Percentiles rank a stretch among this genome's conserved stretches.
Evolutionary conservation across 2,329 filamentous ascomycete species (phyloP).

Genomic region (Verruconis gallopava): DNA sequence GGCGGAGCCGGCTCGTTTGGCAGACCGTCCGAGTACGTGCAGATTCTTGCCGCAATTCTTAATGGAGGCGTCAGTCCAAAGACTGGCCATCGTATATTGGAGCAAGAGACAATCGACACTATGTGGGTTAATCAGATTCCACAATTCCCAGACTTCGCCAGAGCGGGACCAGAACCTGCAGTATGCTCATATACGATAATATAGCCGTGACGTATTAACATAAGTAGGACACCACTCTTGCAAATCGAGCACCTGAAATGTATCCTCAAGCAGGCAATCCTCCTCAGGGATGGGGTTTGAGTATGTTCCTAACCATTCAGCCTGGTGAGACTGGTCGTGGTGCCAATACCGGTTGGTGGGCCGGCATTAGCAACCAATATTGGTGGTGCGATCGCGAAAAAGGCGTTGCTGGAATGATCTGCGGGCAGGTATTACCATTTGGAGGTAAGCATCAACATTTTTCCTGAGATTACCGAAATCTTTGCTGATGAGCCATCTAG

Average conservation of each 20-base stretch:
- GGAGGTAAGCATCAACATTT: conserved; percentile 7
- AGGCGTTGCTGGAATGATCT: conserved; percentile 35
- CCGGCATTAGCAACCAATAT: conserved; percentile 45
- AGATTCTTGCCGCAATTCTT: conserved; percentile 47
- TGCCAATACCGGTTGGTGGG: conserved; percentile 41
- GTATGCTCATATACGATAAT: conserved; percentile 38
- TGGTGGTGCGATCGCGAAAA: conserved; percentile 52
- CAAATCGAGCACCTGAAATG: conserved; percentile 35
- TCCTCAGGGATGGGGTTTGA: conserved; percentile 53
- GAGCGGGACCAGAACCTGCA: conserved; percentile 25
- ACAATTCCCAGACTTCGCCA: conserved; percentile 39
- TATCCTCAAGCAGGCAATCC: conserved; percentile 34
- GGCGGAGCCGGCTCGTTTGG: conserved; percentile 51
- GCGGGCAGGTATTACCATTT: conserved; percentile 23
- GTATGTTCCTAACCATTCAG: conserved; percentile 38
- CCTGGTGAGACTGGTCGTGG: conserved; percentile 41
- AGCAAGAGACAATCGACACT: conserved; percentile 43
- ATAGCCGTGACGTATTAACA: too few species aligned
- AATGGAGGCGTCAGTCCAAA: conserved; percentile 50
- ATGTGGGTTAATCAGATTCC: conserved; percentile 55
- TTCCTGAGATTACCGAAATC: not conserved
- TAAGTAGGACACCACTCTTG: conserved; percentile 20
- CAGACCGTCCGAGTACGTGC: conserved; percentile 45
- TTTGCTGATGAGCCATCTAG: conserved; percentile 10
- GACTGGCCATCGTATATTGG: conserved; percentile 42